Base-by-base conservation (phyloP, 1,284 basidiomycete genomes). In the Coniferiporia weirii region DNA sequence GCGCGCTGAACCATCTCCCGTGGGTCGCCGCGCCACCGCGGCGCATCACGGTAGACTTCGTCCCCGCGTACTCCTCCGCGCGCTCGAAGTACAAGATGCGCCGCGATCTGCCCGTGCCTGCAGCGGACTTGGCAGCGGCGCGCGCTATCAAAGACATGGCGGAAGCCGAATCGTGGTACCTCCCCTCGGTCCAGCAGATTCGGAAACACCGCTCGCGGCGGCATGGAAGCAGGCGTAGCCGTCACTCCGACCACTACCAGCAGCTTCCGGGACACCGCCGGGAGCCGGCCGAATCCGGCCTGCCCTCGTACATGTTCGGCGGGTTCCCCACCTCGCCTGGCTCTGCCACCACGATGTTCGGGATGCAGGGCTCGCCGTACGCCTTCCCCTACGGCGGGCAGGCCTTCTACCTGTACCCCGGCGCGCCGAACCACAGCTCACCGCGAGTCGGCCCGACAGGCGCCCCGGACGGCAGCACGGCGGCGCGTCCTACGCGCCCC, bases 161-260 rank as follows among this genome's bases (percentile, higher is more conserved):
- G 6, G 57, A 54, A 4, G 52, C 52, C 12, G 46, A 54, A 17
- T 59, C 57, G n/a, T 59, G 57, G 57, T 59, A 59, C 15, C 27
- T 19, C 2, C 57, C 52, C 13, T 54, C 57, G 6, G 35, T 45
- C 4, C 32, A 54, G 57, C 52, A 59, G 34, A n/a, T 59, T 19
- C 44, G 38, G 35, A 59, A 54, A 27, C 49, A 17, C 10, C 20
- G 13, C 13, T 8, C 20, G 36, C 38, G 27, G 1, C 34, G 17
- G 44, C 43, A 38, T 19, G 10, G 49, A 27, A 35, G n/a, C 17
- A 20, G 3, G 12, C 9, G 19, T 17, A 15, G 19, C 22, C 15
- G 38, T 15, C 51, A 47, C 22, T 43, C 48, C 6, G 38, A 53
- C 36, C n/a, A 53, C n/a, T 38, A 58, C 22, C 43, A 44, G 40